These are phyloP conservation scores for Colletotrichum tropicale DNA, from an alignment of 2,329 filamentous ascomycete genomes.

Conservation along the genomic window DNA sequence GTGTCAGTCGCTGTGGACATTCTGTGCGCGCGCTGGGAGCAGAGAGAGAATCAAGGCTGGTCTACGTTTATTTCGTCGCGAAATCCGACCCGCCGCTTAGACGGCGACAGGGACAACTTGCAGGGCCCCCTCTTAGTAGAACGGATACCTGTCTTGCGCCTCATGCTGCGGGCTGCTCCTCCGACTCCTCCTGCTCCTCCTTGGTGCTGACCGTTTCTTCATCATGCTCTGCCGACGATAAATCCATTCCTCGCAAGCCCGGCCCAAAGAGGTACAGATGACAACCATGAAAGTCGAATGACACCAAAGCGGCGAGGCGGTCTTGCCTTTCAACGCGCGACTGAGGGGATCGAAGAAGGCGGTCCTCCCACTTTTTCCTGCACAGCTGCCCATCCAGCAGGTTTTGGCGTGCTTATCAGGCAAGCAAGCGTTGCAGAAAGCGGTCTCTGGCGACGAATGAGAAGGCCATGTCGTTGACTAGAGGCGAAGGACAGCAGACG, in stretches of 20 bases:
- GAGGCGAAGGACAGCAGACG: not conserved
- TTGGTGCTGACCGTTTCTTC: not conserved
- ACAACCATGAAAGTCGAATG: not conserved
- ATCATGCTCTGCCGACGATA: not conserved
- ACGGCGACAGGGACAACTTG: conserved; percentile 6
- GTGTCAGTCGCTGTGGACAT: not conserved
- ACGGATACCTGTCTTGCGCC: not conserved
- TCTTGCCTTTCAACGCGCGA: not conserved
- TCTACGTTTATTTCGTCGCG: not conserved
- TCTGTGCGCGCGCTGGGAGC: not conserved
- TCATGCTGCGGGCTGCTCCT: not conserved
- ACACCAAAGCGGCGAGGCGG: not conserved
- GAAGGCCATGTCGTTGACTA: not conserved
- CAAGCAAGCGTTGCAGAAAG: conserved; percentile 13
- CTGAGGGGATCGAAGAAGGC: not conserved
- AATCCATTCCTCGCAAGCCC: not conserved
- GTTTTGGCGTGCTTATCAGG: conserved; percentile 18
- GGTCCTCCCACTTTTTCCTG: conserved; percentile 20
- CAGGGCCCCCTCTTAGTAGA: not conserved
- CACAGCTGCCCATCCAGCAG: conserved; percentile 20
- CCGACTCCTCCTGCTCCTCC: not conserved
- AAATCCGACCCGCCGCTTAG: conserved; percentile 4
- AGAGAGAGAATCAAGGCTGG: not conserved
- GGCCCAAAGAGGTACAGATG: not conserved
- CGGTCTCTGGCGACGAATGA: conserved; percentile 13